These are phyloP conservation scores for Cymbopogon citratus DNA, from an alignment of 176 grass and related monocot genomes.

Conservation along the genomic window DNA sequence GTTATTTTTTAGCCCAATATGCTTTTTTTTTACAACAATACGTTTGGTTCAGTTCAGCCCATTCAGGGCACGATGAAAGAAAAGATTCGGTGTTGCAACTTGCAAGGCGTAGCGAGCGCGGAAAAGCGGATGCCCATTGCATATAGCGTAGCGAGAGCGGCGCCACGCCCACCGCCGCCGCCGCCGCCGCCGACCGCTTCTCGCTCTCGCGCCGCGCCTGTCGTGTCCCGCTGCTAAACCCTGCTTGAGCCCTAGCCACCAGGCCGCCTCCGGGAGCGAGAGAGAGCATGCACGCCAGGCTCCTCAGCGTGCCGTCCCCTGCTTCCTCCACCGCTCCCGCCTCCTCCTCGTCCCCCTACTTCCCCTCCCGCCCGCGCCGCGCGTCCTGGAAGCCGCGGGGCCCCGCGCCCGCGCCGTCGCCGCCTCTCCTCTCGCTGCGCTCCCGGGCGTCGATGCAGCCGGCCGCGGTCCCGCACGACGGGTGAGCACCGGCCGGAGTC, in stretches of 20 bases:
- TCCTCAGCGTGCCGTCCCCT: conserved; percentile 24
- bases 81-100: not conserved
- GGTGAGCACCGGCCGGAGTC: conserved; percentile 2
- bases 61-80: not conserved
- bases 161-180: conserved; percentile 10
- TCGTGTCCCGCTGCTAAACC: conserved; percentile 19
- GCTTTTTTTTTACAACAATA: no score
- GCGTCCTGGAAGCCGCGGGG: conserved; percentile 7
- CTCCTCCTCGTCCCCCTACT: not conserved
- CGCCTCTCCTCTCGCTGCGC: conserved; percentile 12
- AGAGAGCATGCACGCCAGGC: conserved; percentile 51
- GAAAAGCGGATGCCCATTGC: conserved; percentile 14
- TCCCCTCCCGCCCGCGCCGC: conserved; percentile 10
- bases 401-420: not conserved
- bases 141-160: not conserved
- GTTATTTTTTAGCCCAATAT: no score
- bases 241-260: conserved; percentile 40
- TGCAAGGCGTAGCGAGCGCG: not conserved
- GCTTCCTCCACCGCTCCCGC: conserved; percentile 1
- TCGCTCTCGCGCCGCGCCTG: conserved; percentile 6
- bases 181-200: conserved; percentile 14
- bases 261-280: not conserved
- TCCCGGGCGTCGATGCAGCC: conserved; percentile 33
- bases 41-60: no score
- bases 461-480: not conserved